These are phyloP conservation scores for Fusarium lateritium DNA, from an alignment of 2,329 filamentous ascomycete genomes.

Conservation along the genomic window DNA sequence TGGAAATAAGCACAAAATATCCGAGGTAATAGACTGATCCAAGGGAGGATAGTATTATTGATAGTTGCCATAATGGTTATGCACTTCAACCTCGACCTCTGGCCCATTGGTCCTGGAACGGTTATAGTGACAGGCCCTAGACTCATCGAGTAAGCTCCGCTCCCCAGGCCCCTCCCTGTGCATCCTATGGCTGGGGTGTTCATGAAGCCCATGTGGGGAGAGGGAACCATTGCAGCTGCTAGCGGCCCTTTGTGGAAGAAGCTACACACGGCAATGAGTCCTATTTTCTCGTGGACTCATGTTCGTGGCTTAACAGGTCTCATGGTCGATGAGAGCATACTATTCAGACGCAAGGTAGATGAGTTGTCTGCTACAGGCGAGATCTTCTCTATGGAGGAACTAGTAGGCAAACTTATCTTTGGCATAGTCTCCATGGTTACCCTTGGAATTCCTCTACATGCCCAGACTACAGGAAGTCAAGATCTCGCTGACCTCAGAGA, in stretches of 20 bases:
- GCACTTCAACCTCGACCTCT: slow-evolving; percentile 12
- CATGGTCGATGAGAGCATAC: slow-evolving; percentile 16
- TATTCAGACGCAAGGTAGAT: slow-evolving; percentile 6
- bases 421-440: slow-evolving; percentile 1
- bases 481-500: slow-evolving; percentile 8
- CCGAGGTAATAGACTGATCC: not conserved
- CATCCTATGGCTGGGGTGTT: slow-evolving; percentile 10
- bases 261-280: slow-evolving; percentile 4
- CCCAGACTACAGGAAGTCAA: slow-evolving; percentile 23
- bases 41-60: too few relatives aligned
- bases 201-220: slow-evolving; percentile 11
- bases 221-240: not conserved
- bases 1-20: too few relatives aligned
- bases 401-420: slow-evolving; percentile 4
- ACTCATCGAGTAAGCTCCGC: slow-evolving; percentile 13
- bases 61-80: too few relatives aligned
- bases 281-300: slow-evolving; percentile 12
- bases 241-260: slow-evolving; percentile 19
- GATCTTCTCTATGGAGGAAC: slow-evolving; percentile 29
- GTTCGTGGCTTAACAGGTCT: slow-evolving; percentile 4
- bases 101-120: slow-evolving; percentile 10
- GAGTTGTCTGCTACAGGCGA: not conserved
- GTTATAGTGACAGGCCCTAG: slow-evolving; percentile 11
- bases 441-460: not conserved
- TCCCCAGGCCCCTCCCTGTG: slow-evolving; percentile 5